Conservation (phyloP, 2,329 filamentous ascomycete genomes). For the Ophiognomonia clavigignenti-juglandacearum region DNA sequence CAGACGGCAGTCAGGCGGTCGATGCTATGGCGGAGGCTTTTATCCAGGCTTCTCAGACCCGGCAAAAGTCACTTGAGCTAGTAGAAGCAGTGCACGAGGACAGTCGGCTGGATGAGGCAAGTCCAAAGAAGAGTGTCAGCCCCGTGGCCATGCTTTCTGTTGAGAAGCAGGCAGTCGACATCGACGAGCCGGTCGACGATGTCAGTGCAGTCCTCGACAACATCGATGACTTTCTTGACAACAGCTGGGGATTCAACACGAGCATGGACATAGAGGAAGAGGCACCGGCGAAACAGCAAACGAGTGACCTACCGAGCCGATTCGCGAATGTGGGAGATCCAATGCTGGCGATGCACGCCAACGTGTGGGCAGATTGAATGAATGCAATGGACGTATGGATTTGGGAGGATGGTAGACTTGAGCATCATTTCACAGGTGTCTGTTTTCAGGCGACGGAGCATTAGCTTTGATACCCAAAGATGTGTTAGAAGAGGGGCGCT, state of each 20-base stretch:
- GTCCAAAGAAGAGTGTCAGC: not conserved
- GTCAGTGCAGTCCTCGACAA: slow-evolving; percentile 42
- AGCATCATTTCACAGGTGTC: too few relatives aligned
- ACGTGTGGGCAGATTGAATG: slow-evolving; percentile 11
- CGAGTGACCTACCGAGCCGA: not conserved
- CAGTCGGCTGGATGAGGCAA: not conserved
- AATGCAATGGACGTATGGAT: too few relatives aligned
- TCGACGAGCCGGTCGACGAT: slow-evolving; percentile 30
- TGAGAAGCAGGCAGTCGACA: slow-evolving; percentile 11
- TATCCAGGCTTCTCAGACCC: slow-evolving; percentile 34
- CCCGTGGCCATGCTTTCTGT: not conserved
- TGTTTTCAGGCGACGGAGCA: too few relatives aligned
- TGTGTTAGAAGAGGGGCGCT: too few relatives aligned
- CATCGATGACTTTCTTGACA: slow-evolving; percentile 38
- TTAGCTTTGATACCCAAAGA: too few relatives aligned
- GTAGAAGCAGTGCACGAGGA: not conserved
- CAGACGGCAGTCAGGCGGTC: slow-evolving; percentile 32
- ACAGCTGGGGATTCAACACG: slow-evolving; percentile 29
- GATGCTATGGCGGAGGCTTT: slow-evolving; percentile 48
- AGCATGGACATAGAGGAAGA: slow-evolving; percentile 26
- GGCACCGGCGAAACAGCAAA: slow-evolving; percentile 7
- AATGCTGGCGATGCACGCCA: slow-evolving; percentile 5
- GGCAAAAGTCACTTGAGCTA: slow-evolving; percentile 8
- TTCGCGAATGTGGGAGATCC: slow-evolving; percentile 6
- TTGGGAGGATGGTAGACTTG: too few relatives aligned